phyloP scores from a whole-genome alignment of 2,329 filamentous ascomycete genomes.

The Shiraia bambusicola region DNA sequence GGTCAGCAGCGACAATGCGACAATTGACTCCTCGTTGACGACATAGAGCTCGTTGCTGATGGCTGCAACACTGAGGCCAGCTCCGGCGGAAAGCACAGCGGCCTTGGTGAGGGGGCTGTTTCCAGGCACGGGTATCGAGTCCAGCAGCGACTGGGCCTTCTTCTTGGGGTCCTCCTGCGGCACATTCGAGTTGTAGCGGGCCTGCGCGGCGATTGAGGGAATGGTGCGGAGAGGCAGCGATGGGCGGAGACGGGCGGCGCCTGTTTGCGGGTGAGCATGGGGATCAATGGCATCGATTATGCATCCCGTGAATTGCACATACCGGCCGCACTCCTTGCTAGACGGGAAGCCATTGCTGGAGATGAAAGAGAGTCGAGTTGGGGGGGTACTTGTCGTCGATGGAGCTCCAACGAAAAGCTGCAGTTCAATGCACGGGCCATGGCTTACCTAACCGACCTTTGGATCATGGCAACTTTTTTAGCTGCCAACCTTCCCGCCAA shows the following conservation, averaged over 20 bases:
- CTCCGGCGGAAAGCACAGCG: slow-evolving; percentile 90
- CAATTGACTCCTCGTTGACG: slow-evolving; percentile 97
- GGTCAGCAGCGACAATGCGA: slow-evolving; percentile 86
- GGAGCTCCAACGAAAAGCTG: slow-evolving; percentile 16
- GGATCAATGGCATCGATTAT: slow-evolving; percentile 46
- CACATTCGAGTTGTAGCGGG: slow-evolving; percentile 74
- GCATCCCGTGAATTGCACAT: slow-evolving; percentile 51
- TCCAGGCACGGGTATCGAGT: slow-evolving; percentile 88
- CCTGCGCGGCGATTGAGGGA: slow-evolving; percentile 70
- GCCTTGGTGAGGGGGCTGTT: slow-evolving; percentile 93
- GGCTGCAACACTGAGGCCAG: slow-evolving; percentile 87
- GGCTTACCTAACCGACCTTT: slow-evolving; percentile 29
- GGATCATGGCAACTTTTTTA: slow-evolving; percentile 29
- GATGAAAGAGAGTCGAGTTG: slow-evolving; percentile 45
- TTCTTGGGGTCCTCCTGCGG: slow-evolving; percentile 88
- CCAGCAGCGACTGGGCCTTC: slow-evolving; percentile 94
- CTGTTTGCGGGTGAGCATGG: slow-evolving; percentile 52
- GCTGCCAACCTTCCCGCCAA: slow-evolving; percentile 5
- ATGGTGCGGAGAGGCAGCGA: slow-evolving; percentile 72
- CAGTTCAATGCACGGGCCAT: slow-evolving; percentile 20
- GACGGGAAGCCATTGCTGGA: slow-evolving; percentile 91
- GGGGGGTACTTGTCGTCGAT: slow-evolving; percentile 30
- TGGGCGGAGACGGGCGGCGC: slow-evolving; percentile 83
- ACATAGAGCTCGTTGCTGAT: slow-evolving; percentile 99
- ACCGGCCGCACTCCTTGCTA: slow-evolving; percentile 95